Evolutionary conservation across 805 yeast genomes (phyloP).

Genomic region (Pichia phayaonensis): DNA sequence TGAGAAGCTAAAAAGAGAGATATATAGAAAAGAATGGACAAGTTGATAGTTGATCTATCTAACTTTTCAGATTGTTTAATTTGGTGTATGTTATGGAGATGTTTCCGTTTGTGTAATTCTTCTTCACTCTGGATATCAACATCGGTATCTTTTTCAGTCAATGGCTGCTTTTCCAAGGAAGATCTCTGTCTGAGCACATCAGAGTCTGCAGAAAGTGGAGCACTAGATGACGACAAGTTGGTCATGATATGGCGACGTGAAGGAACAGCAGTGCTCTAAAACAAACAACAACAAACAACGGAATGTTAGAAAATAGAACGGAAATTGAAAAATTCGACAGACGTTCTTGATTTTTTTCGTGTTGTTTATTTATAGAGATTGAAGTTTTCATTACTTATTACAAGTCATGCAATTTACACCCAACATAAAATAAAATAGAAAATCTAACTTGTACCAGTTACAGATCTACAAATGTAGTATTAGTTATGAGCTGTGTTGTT

Average conservation of each 20-base stretch:
- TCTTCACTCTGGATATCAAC: background rate
- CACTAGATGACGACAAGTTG: background rate
- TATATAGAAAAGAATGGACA: slow-evolving; percentile 14
- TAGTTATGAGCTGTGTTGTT: background rate
- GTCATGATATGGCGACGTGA: background rate
- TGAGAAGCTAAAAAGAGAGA: slow-evolving; percentile 13
- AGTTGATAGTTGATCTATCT: slow-evolving; percentile 5
- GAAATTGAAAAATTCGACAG: background rate
- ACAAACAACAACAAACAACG: background rate
- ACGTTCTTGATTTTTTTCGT: background rate
- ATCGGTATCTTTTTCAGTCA: background rate
- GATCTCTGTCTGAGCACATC: background rate
- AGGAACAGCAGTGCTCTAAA: background rate
- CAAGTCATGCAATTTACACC: too few relatives aligned
- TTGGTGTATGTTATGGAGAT: slow-evolving; percentile 10
- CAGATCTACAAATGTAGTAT: too few relatives aligned
- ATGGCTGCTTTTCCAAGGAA: background rate
- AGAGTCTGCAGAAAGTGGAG: background rate
- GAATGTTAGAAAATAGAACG: background rate
- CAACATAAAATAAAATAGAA: too few relatives aligned
- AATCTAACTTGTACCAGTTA: too few relatives aligned
- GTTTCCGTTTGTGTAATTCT: background rate
- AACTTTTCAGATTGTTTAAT: slow-evolving; percentile 18
- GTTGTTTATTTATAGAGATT: background rate
- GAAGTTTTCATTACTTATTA: too few relatives aligned